Percentiles rank a stretch among this genome's conserved stretches.
phyloP scores from a whole-genome alignment of 306 rosid genomes.

The Lithocarpus polystachyus region DNA sequence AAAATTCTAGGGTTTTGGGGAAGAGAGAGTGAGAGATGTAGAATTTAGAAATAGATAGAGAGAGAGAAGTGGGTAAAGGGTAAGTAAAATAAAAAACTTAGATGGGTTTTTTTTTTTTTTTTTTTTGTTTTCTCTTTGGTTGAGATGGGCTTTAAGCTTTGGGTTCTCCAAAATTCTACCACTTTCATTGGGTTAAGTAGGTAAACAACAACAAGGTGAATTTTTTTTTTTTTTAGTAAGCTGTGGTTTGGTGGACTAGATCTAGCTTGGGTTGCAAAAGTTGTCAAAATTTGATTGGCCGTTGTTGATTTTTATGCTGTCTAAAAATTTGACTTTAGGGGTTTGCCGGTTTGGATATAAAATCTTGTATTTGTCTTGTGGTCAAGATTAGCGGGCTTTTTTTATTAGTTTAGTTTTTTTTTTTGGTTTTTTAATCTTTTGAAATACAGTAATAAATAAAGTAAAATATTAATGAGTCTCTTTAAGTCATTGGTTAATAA shows the following conservation, averaged over 20 bases:
- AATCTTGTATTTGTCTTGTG: conserved; percentile 36
- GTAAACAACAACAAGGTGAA: not conserved
- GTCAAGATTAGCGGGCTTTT: conserved; percentile 35
- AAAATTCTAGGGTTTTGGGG: conserved; percentile 10
- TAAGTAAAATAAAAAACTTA: conserved; percentile 16
- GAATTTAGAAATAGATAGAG: not conserved
- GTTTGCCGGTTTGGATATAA: not conserved
- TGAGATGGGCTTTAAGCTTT: not conserved
- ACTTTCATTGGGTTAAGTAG: not conserved
- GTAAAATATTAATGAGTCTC: no score
- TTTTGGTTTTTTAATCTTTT: not conserved
- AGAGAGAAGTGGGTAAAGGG: conserved; percentile 23
- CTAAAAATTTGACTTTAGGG: conserved; percentile 32
- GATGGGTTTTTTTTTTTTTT: not conserved
- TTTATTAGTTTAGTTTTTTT: no score
- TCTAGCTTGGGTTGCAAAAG: conserved; percentile 19
- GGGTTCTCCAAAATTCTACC: conserved; percentile 8
- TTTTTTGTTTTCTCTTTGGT: not conserved
- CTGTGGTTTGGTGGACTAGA: conserved; percentile 20
- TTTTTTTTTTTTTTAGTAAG: not conserved
- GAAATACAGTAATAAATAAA: no score
- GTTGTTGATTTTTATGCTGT: conserved; percentile 6
- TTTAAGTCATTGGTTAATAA: no score
- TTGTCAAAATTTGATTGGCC: conserved; percentile 29
- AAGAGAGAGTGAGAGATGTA: not conserved